phyloP scores from a whole-genome alignment of 1,139 yeast species.

The Kodamaea suecica region DNA sequence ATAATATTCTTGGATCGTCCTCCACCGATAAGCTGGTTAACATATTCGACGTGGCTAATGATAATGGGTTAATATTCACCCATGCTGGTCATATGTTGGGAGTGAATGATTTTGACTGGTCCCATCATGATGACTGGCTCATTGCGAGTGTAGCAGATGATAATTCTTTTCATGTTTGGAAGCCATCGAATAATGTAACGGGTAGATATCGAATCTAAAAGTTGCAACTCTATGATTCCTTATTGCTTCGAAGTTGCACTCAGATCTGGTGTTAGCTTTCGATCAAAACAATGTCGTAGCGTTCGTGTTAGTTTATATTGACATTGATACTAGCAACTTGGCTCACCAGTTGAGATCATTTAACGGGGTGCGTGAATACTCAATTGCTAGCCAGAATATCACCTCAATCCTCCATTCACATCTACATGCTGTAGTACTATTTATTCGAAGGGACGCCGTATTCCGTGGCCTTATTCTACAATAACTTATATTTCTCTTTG shows the following conservation, averaged over 20 bases:
- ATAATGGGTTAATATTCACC: slow-evolving; percentile 50
- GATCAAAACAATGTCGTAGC: too few relatives aligned
- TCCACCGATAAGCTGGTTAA: slow-evolving; percentile 71
- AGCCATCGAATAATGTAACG: background rate
- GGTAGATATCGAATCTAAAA: background rate
- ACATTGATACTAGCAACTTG: too few relatives aligned
- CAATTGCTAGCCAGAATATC: too few relatives aligned
- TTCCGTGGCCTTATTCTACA: too few relatives aligned
- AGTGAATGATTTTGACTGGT: slow-evolving; percentile 87
- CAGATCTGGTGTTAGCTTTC: too few relatives aligned
- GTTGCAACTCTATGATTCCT: background rate
- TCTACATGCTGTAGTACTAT: too few relatives aligned
- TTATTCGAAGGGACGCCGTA: too few relatives aligned
- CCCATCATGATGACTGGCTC: slow-evolving; percentile 73
- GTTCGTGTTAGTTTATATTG: too few relatives aligned
- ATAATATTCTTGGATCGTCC: slow-evolving; percentile 64
- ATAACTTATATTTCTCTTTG: background rate
- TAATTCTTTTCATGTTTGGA: slow-evolving; percentile 84
- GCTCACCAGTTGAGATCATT: too few relatives aligned
- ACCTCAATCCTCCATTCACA: too few relatives aligned
- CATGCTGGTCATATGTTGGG: slow-evolving; percentile 93
- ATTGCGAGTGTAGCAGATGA: slow-evolving; percentile 85
- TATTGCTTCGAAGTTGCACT: too few relatives aligned
- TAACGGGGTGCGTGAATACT: too few relatives aligned
- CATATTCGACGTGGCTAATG: slow-evolving; percentile 59